These are phyloP conservation scores for Aspergillus saccharolyticus DNA, from an alignment of 495 filamentous ascomycete genomes.

Conservation along the genomic window DNA sequence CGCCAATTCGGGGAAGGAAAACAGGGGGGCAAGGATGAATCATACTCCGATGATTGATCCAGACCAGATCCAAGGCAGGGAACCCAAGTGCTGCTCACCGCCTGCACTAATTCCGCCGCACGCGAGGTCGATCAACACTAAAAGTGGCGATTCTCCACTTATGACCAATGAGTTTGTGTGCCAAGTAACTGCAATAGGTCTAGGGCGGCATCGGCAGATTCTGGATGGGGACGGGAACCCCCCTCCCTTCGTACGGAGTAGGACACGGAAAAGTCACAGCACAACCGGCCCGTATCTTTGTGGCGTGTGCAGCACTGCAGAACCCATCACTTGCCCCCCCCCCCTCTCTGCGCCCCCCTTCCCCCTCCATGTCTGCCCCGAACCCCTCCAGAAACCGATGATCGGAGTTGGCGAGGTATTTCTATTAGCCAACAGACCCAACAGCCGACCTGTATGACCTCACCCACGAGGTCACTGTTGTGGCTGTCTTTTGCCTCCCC, in stretches of 20 bases:
- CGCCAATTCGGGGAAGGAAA: too few relatives aligned
- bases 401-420: not conserved
- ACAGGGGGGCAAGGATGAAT: not conserved
- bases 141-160: conserved; percentile 3
- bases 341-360: not conserved
- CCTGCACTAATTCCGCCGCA: conserved; percentile 5
- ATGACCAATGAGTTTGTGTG: not conserved
- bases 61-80: conserved; percentile 3
- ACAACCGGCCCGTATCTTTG: not conserved
- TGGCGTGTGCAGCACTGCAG: not conserved
- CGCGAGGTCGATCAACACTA: conserved; percentile 4
- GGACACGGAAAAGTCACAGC: not conserved
- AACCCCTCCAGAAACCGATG: not conserved
- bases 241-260: not conserved
- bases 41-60: not conserved
- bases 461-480: not conserved
- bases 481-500: not conserved
- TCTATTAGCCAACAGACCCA: not conserved
- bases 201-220: not conserved
- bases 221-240: not conserved
- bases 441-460: not conserved
- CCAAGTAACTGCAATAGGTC: not conserved
- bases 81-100: conserved; percentile 5
- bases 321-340: too few relatives aligned
- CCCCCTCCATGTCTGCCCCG: not conserved